phyloP scores from a whole-genome alignment of 495 filamentous ascomycete genomes.

The Talaromyces ruber region DNA sequence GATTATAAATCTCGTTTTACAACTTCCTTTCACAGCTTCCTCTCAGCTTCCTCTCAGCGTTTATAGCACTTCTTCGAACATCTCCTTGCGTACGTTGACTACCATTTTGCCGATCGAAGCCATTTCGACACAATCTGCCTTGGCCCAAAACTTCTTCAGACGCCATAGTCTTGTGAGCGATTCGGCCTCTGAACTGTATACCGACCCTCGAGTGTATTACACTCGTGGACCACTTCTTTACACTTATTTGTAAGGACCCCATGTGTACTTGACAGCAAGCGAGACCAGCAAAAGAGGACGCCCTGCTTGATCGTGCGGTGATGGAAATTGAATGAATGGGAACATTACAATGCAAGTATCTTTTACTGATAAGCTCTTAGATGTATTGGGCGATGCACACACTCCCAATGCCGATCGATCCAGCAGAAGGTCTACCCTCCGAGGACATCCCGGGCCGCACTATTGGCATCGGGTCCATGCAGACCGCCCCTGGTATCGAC shows the following conservation, averaged over 20 bases:
- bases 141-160: background rate
- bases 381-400: background rate
- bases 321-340: background rate
- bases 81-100: background rate
- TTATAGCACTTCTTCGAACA: background rate
- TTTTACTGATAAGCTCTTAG: slow-evolving; percentile 2
- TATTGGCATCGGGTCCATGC: background rate
- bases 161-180: background rate
- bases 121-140: background rate
- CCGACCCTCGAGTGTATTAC: background rate
- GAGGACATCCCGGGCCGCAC: background rate
- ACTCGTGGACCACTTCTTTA: background rate
- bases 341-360: background rate
- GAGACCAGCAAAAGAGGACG: background rate
- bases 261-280: background rate
- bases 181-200: background rate
- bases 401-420: slow-evolving; percentile 1
- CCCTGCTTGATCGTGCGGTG: background rate
- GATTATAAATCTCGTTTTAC: background rate
- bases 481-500: background rate
- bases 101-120: background rate
- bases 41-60: too few species aligned
- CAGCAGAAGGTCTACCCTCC: slow-evolving; percentile 1
- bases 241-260: background rate
- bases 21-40: background rate